A percentile compares a stretch with the other conserved stretches of the same genome.
phyloP scores from a whole-genome alignment of 208 protist species.

The Leishmania tarentolae region DNA sequence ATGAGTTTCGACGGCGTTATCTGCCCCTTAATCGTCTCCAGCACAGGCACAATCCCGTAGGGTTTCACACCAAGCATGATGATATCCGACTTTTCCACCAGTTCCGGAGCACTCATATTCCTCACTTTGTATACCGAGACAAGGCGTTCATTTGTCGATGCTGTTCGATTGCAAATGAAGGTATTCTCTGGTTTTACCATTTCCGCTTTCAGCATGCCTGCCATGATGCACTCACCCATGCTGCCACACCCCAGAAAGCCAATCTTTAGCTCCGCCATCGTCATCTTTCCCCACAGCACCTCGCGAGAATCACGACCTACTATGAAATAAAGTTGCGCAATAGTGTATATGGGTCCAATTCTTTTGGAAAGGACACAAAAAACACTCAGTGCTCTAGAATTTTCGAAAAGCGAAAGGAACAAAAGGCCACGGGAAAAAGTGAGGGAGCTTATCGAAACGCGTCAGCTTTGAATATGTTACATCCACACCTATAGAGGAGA shows the following conservation, averaged over 20 bases:
- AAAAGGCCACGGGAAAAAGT: too few relatives aligned
- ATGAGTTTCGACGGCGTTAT: slow-evolving; percentile 67
- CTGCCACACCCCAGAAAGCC: slow-evolving; percentile 95
- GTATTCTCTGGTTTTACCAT: slow-evolving; percentile 47
- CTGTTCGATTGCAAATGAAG: slow-evolving; percentile 75
- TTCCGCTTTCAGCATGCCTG: slow-evolving; percentile 51
- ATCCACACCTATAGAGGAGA: neutral
- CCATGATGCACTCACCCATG: slow-evolving; percentile 93
- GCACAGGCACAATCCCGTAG: slow-evolving; percentile 63
- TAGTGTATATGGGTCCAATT: neutral
- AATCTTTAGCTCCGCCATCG: slow-evolving; percentile 36
- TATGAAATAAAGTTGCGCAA: neutral
- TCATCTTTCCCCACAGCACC: neutral
- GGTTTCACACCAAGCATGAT: slow-evolving; percentile 95
- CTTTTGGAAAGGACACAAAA: neutral
- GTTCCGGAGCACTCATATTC: slow-evolving; percentile 43
- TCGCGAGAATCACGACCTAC: neutral
- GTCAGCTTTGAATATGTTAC: too few relatives aligned
- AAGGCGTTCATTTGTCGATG: slow-evolving; percentile 44
- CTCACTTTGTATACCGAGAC: slow-evolving; percentile 53
- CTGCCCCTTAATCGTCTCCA: slow-evolving; percentile 50
- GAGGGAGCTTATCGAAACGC: too few relatives aligned
- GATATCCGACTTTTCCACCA: slow-evolving; percentile 70
- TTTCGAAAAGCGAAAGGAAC: neutral
- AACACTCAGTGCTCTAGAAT: neutral